phyloP scores from a whole-genome alignment of 2,329 filamentous ascomycete species.

The Massarina eburnea region DNA sequence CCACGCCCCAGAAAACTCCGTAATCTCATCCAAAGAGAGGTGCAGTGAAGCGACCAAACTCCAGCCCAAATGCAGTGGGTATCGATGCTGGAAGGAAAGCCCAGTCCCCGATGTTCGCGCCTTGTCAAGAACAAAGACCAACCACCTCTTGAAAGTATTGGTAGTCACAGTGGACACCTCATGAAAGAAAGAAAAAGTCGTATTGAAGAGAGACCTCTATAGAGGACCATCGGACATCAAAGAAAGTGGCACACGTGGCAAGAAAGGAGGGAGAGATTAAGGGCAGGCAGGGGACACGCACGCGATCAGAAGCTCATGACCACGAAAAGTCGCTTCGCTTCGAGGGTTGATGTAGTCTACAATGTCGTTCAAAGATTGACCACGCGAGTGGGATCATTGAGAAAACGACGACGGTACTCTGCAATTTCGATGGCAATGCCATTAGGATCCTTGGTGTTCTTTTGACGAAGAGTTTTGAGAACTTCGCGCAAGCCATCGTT shows the following conservation, averaged over 20 bases:
- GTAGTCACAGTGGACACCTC: no score
- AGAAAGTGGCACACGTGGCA: neutral
- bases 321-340: neutral
- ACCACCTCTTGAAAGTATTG: no score
- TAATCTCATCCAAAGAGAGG: neutral
- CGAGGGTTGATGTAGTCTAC: conserved; percentile 4
- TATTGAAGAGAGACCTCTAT: neutral
- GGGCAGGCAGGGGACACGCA: neutral
- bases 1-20: neutral
- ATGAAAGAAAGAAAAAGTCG: no score
- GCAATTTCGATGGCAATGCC: conserved; percentile 43
- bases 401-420: conserved; percentile 43
- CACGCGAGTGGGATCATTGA: conserved; percentile 43
- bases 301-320: neutral
- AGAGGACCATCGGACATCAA: neutral
- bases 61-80: conserved; percentile 18
- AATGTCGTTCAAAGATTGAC: conserved; percentile 34
- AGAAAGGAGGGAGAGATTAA: no score
- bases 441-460: conserved; percentile 41
- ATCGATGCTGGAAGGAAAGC: conserved; percentile 18
- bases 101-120: no score
- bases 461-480: conserved; percentile 40
- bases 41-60: conserved; percentile 8
- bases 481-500: conserved; percentile 41
- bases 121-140: neutral